Conservation (phyloP, 1,284 basidiomycete species). For the Flammula alnicola region DNA sequence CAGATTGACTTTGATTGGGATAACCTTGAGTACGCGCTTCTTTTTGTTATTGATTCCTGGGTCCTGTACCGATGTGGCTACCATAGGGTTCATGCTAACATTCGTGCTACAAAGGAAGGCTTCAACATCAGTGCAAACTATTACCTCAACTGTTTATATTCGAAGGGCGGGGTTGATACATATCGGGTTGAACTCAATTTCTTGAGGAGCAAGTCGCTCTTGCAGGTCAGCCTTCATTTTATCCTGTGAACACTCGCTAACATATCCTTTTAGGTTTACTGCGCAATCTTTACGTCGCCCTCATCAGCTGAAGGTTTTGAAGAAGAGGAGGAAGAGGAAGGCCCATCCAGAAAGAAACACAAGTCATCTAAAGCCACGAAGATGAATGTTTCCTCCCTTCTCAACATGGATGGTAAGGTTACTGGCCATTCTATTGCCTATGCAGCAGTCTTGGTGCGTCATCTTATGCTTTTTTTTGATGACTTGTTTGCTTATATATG, state of each 20-base stretch:
- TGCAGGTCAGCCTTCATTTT: not conserved
- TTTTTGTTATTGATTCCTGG: too few relatives aligned
- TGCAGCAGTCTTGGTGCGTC: constrained; percentile 29
- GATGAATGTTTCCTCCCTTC: constrained; percentile 21
- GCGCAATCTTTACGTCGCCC: not conserved
- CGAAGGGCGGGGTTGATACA: not conserved
- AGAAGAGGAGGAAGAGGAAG: not conserved
- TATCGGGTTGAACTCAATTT: not conserved
- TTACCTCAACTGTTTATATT: not conserved
- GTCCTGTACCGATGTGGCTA: too few relatives aligned
- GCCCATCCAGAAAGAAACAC: not conserved
- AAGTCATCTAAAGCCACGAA: constrained; percentile 10
- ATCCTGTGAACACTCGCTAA: not conserved
- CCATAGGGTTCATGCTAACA: not conserved
- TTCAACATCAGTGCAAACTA: not conserved
- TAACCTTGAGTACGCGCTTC: not conserved
- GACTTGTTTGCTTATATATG: not conserved
- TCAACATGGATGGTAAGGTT: constrained; percentile 26
- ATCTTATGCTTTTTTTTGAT: not conserved
- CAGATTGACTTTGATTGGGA: not conserved
- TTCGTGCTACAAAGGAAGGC: not conserved
- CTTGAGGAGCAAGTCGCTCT: not conserved
- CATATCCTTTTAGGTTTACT: not conserved
- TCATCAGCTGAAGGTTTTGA: not conserved
- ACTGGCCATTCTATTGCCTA: constrained; percentile 31